Conservation (phyloP, 192 early-diverging fungal species). For the Gamsiella multidivaricata region DNA sequence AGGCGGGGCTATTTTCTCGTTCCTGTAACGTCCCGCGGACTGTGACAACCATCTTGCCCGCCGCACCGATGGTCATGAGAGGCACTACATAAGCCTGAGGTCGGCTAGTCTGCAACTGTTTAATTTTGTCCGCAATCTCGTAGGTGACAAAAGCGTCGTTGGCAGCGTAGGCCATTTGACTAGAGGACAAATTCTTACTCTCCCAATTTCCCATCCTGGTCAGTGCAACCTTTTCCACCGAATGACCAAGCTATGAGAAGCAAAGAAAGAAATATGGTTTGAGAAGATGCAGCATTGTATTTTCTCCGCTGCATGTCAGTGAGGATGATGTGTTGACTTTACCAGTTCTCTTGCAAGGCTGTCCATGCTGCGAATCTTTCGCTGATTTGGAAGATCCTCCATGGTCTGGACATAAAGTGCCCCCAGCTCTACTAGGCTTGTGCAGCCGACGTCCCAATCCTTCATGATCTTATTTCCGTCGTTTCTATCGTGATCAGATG, state of each 20-base stretch:
- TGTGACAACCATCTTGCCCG: background rate
- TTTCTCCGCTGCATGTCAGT: background rate
- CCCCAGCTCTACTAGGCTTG: constrained; percentile 36
- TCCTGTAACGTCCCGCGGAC: constrained; percentile 39
- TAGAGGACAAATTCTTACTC: background rate
- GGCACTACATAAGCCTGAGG: constrained; percentile 20
- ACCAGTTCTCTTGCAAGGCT: constrained; percentile 28
- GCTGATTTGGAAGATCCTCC: constrained; percentile 2
- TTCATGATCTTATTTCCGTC: constrained; percentile 48
- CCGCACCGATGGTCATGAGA: constrained; percentile 7
- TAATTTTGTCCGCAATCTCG: constrained; percentile 34
- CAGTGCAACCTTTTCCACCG: constrained; percentile 15
- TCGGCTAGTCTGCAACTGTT: constrained; percentile 14
- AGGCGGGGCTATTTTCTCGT: background rate
- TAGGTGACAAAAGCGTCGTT: constrained; percentile 54
- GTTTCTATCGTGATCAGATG: background rate
- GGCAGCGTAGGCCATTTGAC: constrained; percentile 36
- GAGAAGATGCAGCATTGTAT: too few species aligned
- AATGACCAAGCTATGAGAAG: constrained; percentile 27
- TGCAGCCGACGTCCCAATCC: constrained; percentile 43
- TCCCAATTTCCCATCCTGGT: constrained; percentile 46
- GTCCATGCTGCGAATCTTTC: constrained; percentile 38
- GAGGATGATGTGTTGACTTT: background rate
- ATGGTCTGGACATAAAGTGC: constrained; percentile 24
- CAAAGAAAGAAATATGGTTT: too few species aligned